Evolutionary conservation across 768 basidiomycete species (phyloP), one percentile per base, ranked within the genome.

Genomic region (Naganishia friedmannii): DNA sequence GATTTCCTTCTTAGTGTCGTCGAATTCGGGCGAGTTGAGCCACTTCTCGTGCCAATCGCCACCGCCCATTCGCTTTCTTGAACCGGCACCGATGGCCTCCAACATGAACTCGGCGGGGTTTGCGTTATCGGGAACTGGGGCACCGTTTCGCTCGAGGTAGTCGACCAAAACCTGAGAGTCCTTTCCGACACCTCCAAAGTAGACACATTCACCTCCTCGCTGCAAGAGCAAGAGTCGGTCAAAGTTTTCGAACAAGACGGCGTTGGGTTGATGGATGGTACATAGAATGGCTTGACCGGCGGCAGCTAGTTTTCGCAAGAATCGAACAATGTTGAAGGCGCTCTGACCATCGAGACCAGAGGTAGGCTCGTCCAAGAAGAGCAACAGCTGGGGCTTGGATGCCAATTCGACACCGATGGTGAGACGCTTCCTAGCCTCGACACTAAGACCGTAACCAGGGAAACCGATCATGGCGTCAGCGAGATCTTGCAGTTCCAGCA

Each of bases 321-420:
- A 74, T 26, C 79, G 79, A 53, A 82, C 79, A 68, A 83, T 83
- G 73, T 80, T 79, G 77, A 75, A 82, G 42, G 82, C 80, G 28
- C 73, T 73, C 55, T 82, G 82, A 31, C 78, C 78, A 60, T 82
- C 81, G 19, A 93, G 83, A 39, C 92, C 91, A 29, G 90, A 88
- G 0, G 92, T 94, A 0, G 93, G 93, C 78, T 94, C 92, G 76
- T 93, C 92, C 42, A 92, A 81, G 84, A 94, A 93, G 21, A 94
- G 84, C 0, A 95, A 83, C 0, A 93, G 83, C 74, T 89, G 87
- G 0, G 91, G 91, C 77, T 92, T 93, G 6, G 91, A 90, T 56
- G 91, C 91, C 13, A 94, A 83, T 77, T 93, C 91, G 42, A 93
- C 91, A 29, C 86, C 92, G 70, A 93, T 93, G 0, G 91, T 93